Evolutionary conservation across 768 basidiomycete genomes (phyloP), one percentile per base, ranked within the genome.

Genomic region (Gloeopeniophorella convolvens): DNA sequence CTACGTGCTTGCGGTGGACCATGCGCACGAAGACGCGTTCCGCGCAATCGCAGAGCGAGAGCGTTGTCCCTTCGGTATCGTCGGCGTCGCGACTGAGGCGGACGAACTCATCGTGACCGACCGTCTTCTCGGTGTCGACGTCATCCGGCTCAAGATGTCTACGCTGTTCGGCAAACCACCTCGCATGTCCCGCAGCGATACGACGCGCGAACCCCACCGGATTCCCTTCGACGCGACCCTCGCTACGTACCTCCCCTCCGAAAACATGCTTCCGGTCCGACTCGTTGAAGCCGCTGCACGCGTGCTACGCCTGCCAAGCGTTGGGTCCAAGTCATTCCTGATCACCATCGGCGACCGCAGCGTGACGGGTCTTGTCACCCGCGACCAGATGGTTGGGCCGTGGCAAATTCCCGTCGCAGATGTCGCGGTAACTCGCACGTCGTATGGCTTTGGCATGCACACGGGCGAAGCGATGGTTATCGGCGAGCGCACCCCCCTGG

Each of bases 311-410:
- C 79, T 98, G 11, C 96, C 96, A 1, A 83, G 87, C 11, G 94
- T 98, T 32, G 93, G 81, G 3, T 95, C 92, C 26, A 99, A 99
- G 64, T 85, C 91, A 7, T 99, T 97, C 83, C 77, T 99, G 42
- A 93, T 99, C 66, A 99, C 96, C 42, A 99, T 99, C 51, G 96
- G 96, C 21, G 96, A 99, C 62, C 81, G 96, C 37, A 77, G 85
- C 30, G 84, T 99, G 65, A 92, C 94, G 0, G 96, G 96, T 20
- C 81, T 99, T 39, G 90, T 97, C 54, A 82, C 87, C 5, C 81
- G 96, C 45, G 96, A 99, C 64, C 96, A 99, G 68, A 98, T 99
- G 95, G 91, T 97, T 20, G 96, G 96, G 0, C 95, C 94, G 0
- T 99, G 89, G 88, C 96, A 99, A 68, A 88, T 97, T 9, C 95